Evolutionary conservation across 805 yeast species (phyloP).

Genomic region (Debaryomyces prosopidis): DNA sequence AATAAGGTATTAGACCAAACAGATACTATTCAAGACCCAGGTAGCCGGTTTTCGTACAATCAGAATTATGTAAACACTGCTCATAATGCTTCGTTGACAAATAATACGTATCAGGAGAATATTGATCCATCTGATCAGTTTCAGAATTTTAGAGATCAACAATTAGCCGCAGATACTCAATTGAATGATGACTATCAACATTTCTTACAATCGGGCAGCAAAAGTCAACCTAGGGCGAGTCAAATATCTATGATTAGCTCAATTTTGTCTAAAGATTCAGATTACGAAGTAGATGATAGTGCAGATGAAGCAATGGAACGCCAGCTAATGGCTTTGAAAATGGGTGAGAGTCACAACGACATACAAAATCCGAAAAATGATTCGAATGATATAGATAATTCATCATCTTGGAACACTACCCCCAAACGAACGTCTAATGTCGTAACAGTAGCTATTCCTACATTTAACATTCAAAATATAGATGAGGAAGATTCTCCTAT

Average conservation of each 20-base stretch:
- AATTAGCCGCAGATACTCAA: constrained; percentile 9
- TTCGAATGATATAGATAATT: neutral
- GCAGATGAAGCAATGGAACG: constrained; percentile 41
- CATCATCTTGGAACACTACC: neutral
- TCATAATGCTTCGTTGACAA: neutral
- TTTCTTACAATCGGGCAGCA: constrained; percentile 10
- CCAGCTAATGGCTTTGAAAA: constrained; percentile 37
- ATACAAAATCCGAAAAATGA: neutral
- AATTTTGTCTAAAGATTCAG: constrained; percentile 36
- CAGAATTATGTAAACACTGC: neutral
- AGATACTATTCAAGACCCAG: neutral
- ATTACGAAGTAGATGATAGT: constrained; percentile 25
- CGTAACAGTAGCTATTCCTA: neutral
- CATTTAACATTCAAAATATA: constrained; percentile 1
- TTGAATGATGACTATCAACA: constrained; percentile 28
- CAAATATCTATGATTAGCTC: constrained; percentile 44
- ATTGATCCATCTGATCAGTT: constrained; percentile 13
- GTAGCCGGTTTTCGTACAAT: constrained; percentile 1
- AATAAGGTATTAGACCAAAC: neutral
- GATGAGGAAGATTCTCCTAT: neutral
- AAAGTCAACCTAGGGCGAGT: constrained; percentile 22
- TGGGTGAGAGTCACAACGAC: constrained; percentile 6
- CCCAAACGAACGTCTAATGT: neutral
- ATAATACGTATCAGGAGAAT: neutral
- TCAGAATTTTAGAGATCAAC: constrained; percentile 13